Base-by-base conservation (phyloP, 768 basidiomycete genomes). In the Sporobolomyces pararoseus region DNA sequence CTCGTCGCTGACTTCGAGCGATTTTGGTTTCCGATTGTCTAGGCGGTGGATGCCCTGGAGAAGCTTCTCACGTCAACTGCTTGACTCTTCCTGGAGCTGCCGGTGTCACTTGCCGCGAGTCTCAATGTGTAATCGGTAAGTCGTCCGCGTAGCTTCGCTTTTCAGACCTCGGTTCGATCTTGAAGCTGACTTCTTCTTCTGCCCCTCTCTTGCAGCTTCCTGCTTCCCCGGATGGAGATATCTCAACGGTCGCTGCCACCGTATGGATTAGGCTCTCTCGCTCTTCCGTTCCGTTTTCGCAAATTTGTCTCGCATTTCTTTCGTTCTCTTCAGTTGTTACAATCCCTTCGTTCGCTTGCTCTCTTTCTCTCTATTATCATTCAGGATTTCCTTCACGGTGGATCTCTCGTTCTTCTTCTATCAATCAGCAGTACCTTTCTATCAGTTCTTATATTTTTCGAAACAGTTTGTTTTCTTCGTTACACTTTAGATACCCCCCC, bases 41-140 rank as follows among this genome's bases (percentile, higher is more conserved):
- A 66, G 65, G 66, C 52, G 67, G 67, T 7, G 67, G 60, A n/a
- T 68, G 67, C 46, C 67, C 60, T 14, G 52, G 53, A 34, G 53
- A 54, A 25, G 35, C 25, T 27, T 5, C 34, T 1, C 9, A 17
- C 27, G 16, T 23, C 5, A 58, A 68, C 67, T 68, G 67, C 61
- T 44, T 63, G 21, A 17, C 53, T 5, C 52, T 63, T 19, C 53
- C 61, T 14, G 67, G 67, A 7, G 61, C 49, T 2, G 46, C 52
- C 16, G 53, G 61, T n/a, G 67, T 68, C 25, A 34, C 50, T 16
- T 68, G 67, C 47, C 3, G 46, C 9, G 25, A 63, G 4, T 37
- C 44, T 16, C 12, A 39, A 14, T 68, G 67, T 25, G 21, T 53
- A 2, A 34, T 68, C 23, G 46, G 66, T 68, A 7, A 32, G 66